Evolutionary conservation across 2,329 filamentous ascomycete species (phyloP).

Genomic region (Exophiala mesophila): DNA sequence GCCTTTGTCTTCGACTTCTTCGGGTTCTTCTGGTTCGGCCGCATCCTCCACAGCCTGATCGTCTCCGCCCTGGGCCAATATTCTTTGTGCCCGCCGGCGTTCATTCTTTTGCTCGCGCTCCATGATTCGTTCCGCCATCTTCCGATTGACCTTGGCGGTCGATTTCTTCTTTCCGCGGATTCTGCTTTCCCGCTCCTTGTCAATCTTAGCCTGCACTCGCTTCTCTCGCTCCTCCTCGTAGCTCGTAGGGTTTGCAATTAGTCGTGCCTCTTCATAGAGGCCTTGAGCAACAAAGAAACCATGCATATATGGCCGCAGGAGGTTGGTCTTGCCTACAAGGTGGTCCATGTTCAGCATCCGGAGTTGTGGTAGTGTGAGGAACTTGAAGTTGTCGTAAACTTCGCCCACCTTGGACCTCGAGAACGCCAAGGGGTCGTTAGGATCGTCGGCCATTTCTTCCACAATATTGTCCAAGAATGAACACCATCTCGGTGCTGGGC

Average conservation of each 20-base stretch:
- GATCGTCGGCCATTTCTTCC: conserved; percentile 92
- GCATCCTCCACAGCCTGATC: conserved; percentile 36
- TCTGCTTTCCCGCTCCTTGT: conserved; percentile 90
- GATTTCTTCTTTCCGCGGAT: conserved; percentile 95
- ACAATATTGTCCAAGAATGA: conserved; percentile 95
- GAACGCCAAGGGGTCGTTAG: conserved; percentile 56
- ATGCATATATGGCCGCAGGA: conserved; percentile 96
- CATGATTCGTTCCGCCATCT: conserved; percentile 57
- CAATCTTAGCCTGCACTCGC: conserved; percentile 88
- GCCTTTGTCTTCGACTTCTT: conserved; percentile 43
- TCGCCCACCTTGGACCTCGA: conserved; percentile 54
- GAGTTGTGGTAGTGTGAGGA: conserved; percentile 83
- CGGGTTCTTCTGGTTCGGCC: conserved; percentile 9
- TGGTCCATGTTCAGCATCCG: conserved; percentile 81
- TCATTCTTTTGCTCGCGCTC: conserved; percentile 56
- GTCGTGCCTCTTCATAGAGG: conserved; percentile 86
- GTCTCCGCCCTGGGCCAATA: conserved; percentile 55
- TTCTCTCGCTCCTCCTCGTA: conserved; percentile 91
- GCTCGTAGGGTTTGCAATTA: conserved; percentile 90
- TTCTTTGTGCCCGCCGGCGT: conserved; percentile 39
- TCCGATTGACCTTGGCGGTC: conserved; percentile 76
- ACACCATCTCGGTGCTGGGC: conserved; percentile 92
- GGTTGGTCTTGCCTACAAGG: conserved; percentile 80
- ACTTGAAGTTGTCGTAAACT: conserved; percentile 99
- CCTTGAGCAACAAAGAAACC: conserved; percentile 96